Evolutionary conservation across 305 asterid species (phyloP).

Genomic region (Rubia balearica): DNA sequence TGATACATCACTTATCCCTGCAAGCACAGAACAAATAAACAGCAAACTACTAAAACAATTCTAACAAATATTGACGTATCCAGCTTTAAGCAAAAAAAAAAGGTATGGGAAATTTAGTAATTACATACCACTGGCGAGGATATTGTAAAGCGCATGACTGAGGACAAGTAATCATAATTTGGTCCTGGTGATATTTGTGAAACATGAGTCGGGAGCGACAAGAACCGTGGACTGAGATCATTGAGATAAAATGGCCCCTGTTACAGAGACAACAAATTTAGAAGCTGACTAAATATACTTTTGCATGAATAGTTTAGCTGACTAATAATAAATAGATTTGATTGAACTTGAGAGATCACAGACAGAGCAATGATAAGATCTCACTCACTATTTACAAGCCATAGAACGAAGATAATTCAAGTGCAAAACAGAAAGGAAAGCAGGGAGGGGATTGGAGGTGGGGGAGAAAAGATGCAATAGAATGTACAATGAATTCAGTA

Average conservation of each 20-base stretch:
- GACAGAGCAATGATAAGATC: background rate
- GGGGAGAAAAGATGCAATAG: background rate
- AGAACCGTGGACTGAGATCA: conserved; percentile 55
- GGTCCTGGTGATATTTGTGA: conserved; percentile 83
- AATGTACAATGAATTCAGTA: background rate
- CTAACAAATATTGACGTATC: background rate
- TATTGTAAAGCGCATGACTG: conserved; percentile 79
- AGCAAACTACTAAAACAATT: background rate
- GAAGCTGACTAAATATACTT: background rate
- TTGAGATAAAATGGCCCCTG: conserved; percentile 61
- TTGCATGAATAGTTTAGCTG: background rate
- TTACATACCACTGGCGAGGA: conserved; percentile 81
- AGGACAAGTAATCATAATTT: conserved; percentile 79
- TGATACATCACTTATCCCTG: background rate
- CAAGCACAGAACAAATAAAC: background rate
- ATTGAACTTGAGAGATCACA: background rate
- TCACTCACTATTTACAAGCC: background rate
- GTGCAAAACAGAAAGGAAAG: background rate
- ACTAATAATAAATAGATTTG: background rate
- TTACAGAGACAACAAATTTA: conserved; percentile 6
- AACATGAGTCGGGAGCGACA: conserved; percentile 84
- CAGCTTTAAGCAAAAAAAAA: background rate
- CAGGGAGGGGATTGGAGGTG: too few relatives aligned
- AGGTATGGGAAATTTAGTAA: conserved; percentile 3
- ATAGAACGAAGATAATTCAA: background rate